phyloP scores from a whole-genome alignment of 208 protist genomes.

The Leptomonas pyrrhocoris region DNA sequence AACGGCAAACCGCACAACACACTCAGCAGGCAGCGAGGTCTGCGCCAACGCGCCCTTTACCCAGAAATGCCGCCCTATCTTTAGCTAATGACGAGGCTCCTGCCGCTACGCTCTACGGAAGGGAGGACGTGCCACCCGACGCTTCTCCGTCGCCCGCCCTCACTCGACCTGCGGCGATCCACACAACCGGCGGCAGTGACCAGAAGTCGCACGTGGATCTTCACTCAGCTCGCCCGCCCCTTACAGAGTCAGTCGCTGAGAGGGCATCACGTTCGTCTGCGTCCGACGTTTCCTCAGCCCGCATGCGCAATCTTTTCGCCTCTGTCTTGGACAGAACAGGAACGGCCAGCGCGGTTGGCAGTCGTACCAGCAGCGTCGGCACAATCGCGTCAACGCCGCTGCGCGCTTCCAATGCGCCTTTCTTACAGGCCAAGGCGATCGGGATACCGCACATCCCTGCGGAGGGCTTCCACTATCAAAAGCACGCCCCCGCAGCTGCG shows the following conservation, averaged over 20 bases:
- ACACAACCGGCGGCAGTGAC: too few species aligned
- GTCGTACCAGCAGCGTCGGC: not conserved
- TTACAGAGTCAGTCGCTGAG: not conserved
- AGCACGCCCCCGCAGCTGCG: not conserved
- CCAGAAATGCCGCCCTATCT: too few species aligned
- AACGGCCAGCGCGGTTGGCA: not conserved
- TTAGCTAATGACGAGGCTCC: too few species aligned
- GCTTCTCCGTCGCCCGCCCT: too few species aligned
- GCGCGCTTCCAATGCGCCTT: not conserved
- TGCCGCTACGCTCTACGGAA: too few species aligned
- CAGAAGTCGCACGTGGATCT: too few species aligned
- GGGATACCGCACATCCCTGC: not conserved
- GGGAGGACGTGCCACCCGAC: too few species aligned
- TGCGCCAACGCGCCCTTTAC: too few species aligned
- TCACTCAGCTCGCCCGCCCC: not conserved
- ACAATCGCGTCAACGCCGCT: not conserved
- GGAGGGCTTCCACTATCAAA: not conserved
- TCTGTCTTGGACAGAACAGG: slow-evolving; percentile 12
- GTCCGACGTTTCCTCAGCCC: not conserved
- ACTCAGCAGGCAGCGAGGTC: too few species aligned
- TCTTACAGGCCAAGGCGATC: not conserved
- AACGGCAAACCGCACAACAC: too few species aligned
- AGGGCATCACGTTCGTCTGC: not conserved
- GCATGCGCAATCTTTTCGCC: slow-evolving; percentile 21
- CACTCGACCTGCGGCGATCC: too few species aligned